Percentiles rank a stretch among this genome's conserved stretches.
These are phyloP conservation scores for Phoma sp. DNA, from an alignment of 2,329 filamentous ascomycete species.

Conservation along the genomic window DNA sequence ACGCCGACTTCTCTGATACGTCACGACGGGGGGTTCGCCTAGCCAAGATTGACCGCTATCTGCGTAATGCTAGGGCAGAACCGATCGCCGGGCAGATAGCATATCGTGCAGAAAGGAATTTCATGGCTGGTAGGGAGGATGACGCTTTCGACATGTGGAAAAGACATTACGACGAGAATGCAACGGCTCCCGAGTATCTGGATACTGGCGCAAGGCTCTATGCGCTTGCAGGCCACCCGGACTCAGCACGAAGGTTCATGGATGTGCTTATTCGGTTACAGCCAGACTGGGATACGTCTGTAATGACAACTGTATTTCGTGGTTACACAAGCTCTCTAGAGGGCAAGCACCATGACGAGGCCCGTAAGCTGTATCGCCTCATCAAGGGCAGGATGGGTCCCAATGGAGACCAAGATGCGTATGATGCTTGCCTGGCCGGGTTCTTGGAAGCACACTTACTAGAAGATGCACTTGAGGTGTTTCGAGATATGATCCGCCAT, in stretches of 20 bases:
- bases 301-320: conserved; percentile 72
- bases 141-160: conserved; percentile 44
- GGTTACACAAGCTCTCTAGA: conserved; percentile 63
- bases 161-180: conserved; percentile 16
- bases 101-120: conserved; percentile 36
- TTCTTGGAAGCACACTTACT: conserved; percentile 71
- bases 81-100: conserved; percentile 29
- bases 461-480: conserved; percentile 74
- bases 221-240: conserved; percentile 62
- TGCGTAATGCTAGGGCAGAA: conserved; percentile 23
- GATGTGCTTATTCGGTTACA: conserved; percentile 58
- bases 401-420: conserved; percentile 72
- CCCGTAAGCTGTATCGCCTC: conserved; percentile 54
- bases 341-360: conserved; percentile 55
- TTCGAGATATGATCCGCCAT: conserved; percentile 84
- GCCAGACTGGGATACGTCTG: conserved; percentile 58
- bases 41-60: conserved; percentile 36
- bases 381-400: conserved; percentile 65
- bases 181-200: conserved; percentile 54
- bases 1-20: conserved; percentile 16
- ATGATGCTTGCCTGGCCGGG: conserved; percentile 73
- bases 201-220: conserved; percentile 71
- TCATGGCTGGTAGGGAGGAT: conserved; percentile 32
- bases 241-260: conserved; percentile 63
- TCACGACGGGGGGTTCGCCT: conserved; percentile 26